A percentile compares a stretch with the other conserved stretches of the same genome.
phyloP scores from a whole-genome alignment of 495 filamentous ascomycete genomes.

The Glutinoglossum americanum region DNA sequence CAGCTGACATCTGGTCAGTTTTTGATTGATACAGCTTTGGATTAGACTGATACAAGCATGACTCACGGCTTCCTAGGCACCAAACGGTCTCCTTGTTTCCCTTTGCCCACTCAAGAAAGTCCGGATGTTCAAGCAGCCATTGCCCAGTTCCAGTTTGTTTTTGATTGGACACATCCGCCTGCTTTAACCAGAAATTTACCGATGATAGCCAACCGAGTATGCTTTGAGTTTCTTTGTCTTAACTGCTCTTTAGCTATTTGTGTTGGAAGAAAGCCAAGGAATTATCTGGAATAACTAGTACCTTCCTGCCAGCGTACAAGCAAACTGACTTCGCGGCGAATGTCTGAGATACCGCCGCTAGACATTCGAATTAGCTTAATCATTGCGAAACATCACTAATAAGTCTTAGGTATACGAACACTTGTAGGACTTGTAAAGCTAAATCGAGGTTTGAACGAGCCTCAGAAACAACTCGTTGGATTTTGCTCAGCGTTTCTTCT shows the following conservation, averaged over 20 bases:
- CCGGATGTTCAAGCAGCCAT: not conserved
- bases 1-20: not conserved
- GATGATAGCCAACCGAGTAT: not conserved
- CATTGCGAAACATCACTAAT: not conserved
- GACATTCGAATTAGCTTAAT: not conserved
- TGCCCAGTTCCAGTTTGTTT: not conserved
- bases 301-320: not conserved
- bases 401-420: not conserved
- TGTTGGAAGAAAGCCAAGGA: not conserved
- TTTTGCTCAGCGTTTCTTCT: constrained; percentile 5
- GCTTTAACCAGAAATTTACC: not conserved
- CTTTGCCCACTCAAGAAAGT: not conserved
- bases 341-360: not conserved
- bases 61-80: not conserved
- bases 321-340: not conserved
- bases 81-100: not conserved
- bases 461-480: constrained; percentile 6
- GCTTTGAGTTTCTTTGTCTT: not conserved
- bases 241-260: not conserved
- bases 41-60: not conserved
- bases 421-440: not conserved
- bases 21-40: not conserved
- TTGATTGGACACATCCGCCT: not conserved
- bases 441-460: constrained; percentile 2
- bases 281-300: not conserved